Base-by-base conservation (phyloP, 441 rosid genomes). In the Francoa sonchifolia region DNA sequence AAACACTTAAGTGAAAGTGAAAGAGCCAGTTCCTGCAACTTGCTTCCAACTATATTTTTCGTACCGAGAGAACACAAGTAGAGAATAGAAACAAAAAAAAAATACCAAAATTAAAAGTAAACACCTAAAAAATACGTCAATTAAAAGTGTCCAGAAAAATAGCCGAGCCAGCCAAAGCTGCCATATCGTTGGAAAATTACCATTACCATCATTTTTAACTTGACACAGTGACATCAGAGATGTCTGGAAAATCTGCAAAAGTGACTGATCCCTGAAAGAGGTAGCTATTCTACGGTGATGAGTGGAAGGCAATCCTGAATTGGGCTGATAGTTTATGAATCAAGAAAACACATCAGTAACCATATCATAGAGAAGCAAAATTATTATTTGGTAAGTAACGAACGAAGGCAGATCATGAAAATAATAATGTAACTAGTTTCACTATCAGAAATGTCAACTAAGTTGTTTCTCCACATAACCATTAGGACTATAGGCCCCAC, bases 231-330 rank as follows among this genome's bases (percentile, higher is more conserved):
- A 85, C 38, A 95, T 73, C 61, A 93, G 62, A 25, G 97, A 87
- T 68, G 88, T 82, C 64, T 72, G 97, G 73, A 93, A 93, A 59
- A 88, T 61, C 65, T 82, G 97, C 66, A 76, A 74, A 62, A 93
- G 93, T 22, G 83, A 74, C 23, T 93, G 96, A 69, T 88, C 97
- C 67, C 95, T 80, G 42, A 93, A 93, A 63, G 78, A 71, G 74
- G 82, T 74, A 13, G 97, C 90, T 40, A 88, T 90, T 52, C 88
- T 75, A 50, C 97, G 86, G 57, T 93, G 97, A 60, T 69, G 77
- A 18, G 96, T 77, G 40, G 94, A 67, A n/a, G 94, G 80, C 65
- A 82, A 61, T 40, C 95, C 90, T 8, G 83, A 59, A 62, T 68
- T 79, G 41, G 90, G 73, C 99, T 93, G 79, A 30, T 42, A 54